Evolutionary conservation across 2,329 filamentous ascomycete species (phyloP), one percentile per base, ranked within the genome.

Genomic region (Fusarium falciforme): DNA sequence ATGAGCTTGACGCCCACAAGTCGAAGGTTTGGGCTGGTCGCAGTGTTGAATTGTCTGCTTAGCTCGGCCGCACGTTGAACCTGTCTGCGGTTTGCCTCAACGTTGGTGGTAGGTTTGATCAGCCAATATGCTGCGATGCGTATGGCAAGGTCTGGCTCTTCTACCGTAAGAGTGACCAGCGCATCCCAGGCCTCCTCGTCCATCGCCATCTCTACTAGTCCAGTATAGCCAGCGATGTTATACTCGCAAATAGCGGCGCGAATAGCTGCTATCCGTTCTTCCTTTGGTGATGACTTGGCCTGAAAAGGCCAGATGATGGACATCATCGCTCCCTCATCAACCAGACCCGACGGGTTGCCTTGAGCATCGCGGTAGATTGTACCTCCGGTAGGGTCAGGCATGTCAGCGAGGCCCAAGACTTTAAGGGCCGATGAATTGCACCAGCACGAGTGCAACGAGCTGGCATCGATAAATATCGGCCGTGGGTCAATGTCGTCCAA

Each of bases 1-100:
- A 91, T 89, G 33, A 91, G 78, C 78, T 92, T 92, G 80, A 91
- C 88, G 12, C 89, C 89, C 0, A 87, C 85, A n/a, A 91, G 81
- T 14, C 86, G 86, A 59, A 83, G 74, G 58, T 84, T 80, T 1
- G 84, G 83, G 22, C 64, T 74, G 8, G 33, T 68, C 12, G 47
- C 29, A 4, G 22, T 42, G 71, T 83, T 85, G 78, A 79, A 85
- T 49, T 80, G 65, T 20, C 69, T 73, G 27, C 77, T 78, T 22
- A 86, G 68, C 66, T 83, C 80, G 55, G 84, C 81, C 0, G 83
- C 84, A 12, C 80, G 79, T 22, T 82, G 78, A 17, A 86, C 83
- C 67, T 85, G 84, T 29, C 66, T 71, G 6, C 84, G 58, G 17
- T 82, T 81, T 38, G 80, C 75, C 31, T 79, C 79, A 22, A 79